Percentiles rank a stretch among this genome's conserved stretches.
Evolutionary conservation across 495 filamentous ascomycete genomes (phyloP).

Genomic region (Podospora appendiculata): DNA sequence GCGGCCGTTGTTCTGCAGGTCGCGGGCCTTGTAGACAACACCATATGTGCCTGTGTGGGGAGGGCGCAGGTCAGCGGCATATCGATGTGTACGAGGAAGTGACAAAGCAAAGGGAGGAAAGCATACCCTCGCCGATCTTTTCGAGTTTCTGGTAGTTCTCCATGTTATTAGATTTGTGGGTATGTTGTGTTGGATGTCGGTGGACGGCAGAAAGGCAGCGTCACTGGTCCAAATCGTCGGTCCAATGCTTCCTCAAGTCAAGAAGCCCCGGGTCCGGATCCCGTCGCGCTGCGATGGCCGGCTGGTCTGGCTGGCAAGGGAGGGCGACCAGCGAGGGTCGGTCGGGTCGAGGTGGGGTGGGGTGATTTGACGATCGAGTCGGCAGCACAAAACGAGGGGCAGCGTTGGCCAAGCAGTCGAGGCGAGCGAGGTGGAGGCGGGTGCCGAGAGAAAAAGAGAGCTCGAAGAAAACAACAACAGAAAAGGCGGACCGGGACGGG

Average conservation of each 20-base stretch:
- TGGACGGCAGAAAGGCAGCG: neutral
- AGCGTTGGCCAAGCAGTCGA: neutral
- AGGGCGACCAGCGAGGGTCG: neutral
- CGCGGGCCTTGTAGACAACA: slow-evolving; percentile 87
- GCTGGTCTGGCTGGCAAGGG: no score
- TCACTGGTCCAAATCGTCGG: neutral
- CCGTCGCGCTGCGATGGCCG: no score
- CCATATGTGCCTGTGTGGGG: slow-evolving; percentile 71
- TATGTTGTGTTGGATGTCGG: neutral
- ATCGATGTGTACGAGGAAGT: slow-evolving; percentile 1
- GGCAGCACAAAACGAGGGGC: slow-evolving; percentile 10
- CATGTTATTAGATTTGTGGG: slow-evolving; percentile 45
- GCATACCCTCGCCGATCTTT: slow-evolving; percentile 95
- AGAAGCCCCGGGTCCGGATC: no score
- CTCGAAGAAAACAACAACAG: neutral
- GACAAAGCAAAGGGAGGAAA: neutral
- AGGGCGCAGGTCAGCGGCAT: neutral
- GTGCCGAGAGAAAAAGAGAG: neutral
- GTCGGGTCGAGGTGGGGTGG: neutral
- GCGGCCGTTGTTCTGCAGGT: slow-evolving; percentile 65
- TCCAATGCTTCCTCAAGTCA: neutral
- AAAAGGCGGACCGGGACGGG: neutral
- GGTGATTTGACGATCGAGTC: neutral
- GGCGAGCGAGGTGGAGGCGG: no score
- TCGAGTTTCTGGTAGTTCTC: slow-evolving; percentile 99